Percentiles rank a stretch among this genome's conserved stretches.
These are phyloP conservation scores for Setomelanomma holmii DNA, from an alignment of 2,329 filamentous ascomycete species.

Conservation along the genomic window DNA sequence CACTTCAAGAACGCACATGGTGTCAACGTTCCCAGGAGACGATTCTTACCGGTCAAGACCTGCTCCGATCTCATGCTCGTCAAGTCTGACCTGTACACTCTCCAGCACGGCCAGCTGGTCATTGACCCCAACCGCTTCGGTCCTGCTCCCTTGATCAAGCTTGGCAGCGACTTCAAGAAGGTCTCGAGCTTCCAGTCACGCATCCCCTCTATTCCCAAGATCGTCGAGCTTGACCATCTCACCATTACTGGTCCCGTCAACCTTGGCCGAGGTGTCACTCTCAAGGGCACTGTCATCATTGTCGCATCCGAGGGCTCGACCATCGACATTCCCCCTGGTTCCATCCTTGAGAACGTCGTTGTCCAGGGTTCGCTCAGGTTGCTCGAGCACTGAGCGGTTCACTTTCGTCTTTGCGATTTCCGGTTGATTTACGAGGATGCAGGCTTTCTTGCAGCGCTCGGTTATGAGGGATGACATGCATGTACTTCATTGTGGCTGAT, in stretches of 20 bases:
- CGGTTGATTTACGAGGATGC: conserved; percentile 35
- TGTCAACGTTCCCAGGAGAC: conserved; percentile 96
- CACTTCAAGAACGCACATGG: conserved; percentile 99
- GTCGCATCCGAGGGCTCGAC: conserved; percentile 97
- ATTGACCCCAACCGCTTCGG: conserved; percentile 97
- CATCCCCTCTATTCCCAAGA: conserved; percentile 87
- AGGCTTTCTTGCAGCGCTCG: conserved; percentile 24
- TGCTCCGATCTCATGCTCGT: conserved; percentile 99
- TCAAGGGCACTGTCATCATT: conserved; percentile 99
- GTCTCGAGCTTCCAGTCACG: conserved; percentile 94
- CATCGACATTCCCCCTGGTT: conserved; percentile 96
- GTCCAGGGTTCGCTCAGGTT: conserved; percentile 92
- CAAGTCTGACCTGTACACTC: conserved; percentile 98
- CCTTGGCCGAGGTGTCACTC: conserved; percentile 89
- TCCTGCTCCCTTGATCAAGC: conserved; percentile 97
- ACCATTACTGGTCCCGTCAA: conserved; percentile 98
- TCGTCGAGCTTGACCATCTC: conserved; percentile 90
- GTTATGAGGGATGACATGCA: conserved; percentile 28
- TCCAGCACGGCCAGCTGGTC: conserved; percentile 97
- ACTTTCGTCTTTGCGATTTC: conserved; percentile 20
- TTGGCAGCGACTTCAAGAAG: conserved; percentile 99
- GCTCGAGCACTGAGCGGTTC: conserved; percentile 65
- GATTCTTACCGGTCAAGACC: conserved; percentile 99
- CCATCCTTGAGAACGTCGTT: conserved; percentile 97
- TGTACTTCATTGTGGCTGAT: conserved; percentile 31